A percentile compares a stretch with the other conserved stretches of the same genome.
These are phyloP conservation scores for Cymbopogon flexuosus DNA, from an alignment of 202 grass and related monocot species.

Conservation along the genomic window DNA sequence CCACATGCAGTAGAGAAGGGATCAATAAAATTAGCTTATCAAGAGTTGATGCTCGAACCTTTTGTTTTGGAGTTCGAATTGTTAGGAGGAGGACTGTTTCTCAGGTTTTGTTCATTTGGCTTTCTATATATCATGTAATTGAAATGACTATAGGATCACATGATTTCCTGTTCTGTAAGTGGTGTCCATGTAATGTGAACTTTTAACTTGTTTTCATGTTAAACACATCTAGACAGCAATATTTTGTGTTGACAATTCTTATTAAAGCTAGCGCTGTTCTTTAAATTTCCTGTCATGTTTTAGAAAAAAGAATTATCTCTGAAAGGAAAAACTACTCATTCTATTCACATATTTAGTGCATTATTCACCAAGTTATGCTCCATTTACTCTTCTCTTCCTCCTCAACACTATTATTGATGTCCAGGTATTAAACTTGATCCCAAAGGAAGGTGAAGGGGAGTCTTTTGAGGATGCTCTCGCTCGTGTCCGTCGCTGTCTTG, in stretches of 20 bases:
- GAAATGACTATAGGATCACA: constrained; percentile 14
- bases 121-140: constrained; percentile 4
- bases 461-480: constrained; percentile 81
- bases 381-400: not conserved
- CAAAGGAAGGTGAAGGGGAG: constrained; percentile 72
- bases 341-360: not conserved
- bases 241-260: not conserved
- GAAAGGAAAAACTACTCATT: not conserved
- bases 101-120: constrained; percentile 48
- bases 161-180: not conserved
- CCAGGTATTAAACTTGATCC: constrained; percentile 74
- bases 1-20: constrained; percentile 72
- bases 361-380: not conserved
- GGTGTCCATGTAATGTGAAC: not conserved
- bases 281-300: not conserved
- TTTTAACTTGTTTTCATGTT: constrained; percentile 6
- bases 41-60: constrained; percentile 73
- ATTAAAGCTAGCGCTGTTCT: not conserved
- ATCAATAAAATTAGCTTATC: constrained; percentile 82
- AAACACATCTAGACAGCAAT: not conserved
- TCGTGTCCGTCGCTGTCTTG: constrained; percentile 75
- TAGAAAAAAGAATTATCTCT: not conserved
- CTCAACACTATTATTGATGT: constrained; percentile 22
- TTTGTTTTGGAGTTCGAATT: constrained; percentile 96
- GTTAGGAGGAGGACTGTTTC: constrained; percentile 53